Evolutionary conservation across 2,329 filamentous ascomycete species (phyloP), one percentile per base, ranked within the genome.

Genomic region (Epichloe scottii): DNA sequence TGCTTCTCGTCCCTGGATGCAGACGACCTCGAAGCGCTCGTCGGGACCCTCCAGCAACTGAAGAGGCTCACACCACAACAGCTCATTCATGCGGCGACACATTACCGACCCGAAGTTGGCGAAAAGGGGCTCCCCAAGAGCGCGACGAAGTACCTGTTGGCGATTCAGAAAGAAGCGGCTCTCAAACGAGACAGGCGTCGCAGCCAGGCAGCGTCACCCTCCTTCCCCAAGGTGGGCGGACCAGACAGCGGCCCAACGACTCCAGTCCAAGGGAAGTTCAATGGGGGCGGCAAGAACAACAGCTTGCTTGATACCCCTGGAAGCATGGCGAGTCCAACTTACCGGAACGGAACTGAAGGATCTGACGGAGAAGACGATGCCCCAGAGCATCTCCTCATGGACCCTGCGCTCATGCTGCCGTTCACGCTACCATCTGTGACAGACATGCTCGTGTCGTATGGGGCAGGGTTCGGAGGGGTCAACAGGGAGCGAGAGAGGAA

Each of bases 341-440:
- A 71, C 26, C 53, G 51, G 38, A 58, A 58, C 6, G 66, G 63
- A 5, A 57, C 63, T 17, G 60, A 63, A 19, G 62, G 59, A 33
- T 69, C 66, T 2, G 81, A 84, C 15, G 80, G 46, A 3, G 56
- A 84, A 10, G 81, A 85, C 43, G 83, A 87, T 54, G 74, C 82
- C 14, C 85, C 85, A 0, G 81, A 87, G 58, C 78, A 87, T 53
- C 74, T 96, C 37, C 80, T 96, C 42, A 70, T 97, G 49, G 90
- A 97, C 62, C 89, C 91, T 3, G 87, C 90, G 2, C 74, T 95
- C 53, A 95, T 96, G 78, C 77, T 98, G 26, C 93, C 93, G 0
- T 98, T 98, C 65, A 85, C 86, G n/a, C 74, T 98, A 30, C 93
- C 93, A 1, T 95, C 91, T 1, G 93, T 89, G 52, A 97, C 90